These are phyloP conservation scores for Exophiala xenobiotica DNA, from an alignment of 2,329 filamentous ascomycete species.

Conservation along the genomic window DNA sequence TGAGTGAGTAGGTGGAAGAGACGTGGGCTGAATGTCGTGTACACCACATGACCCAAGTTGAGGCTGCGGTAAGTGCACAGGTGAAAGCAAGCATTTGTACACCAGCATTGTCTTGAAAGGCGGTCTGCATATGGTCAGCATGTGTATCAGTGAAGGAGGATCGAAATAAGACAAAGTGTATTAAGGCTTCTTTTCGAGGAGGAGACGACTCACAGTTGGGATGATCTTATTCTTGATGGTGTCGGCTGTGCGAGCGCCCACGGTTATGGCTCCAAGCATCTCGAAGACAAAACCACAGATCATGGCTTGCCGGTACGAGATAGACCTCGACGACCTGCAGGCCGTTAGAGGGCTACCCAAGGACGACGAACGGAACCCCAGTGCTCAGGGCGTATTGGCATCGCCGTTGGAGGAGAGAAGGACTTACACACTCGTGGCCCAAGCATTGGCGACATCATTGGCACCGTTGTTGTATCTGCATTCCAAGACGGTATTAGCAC, in stretches of 20 bases:
- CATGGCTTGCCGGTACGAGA: constrained; percentile 69
- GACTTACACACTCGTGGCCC: constrained; percentile 79
- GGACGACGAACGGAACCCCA: no score
- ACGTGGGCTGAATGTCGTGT: constrained; percentile 71
- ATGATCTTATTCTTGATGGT: constrained; percentile 81
- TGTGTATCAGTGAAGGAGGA: no score
- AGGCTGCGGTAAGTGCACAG: constrained; percentile 63
- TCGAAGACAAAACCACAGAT: constrained; percentile 66
- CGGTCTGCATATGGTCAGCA: no score
- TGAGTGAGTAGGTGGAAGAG: constrained; percentile 70
- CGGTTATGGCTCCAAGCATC: constrained; percentile 64
- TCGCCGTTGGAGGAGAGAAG: no score
- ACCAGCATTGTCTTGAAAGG: constrained; percentile 61
- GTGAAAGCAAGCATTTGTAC: constrained; percentile 69
- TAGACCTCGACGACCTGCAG: constrained; percentile 62
- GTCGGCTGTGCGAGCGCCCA: constrained; percentile 68
- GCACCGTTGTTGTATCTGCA: constrained; percentile 77
- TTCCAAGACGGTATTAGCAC: no score
- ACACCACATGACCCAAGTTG: constrained; percentile 78
- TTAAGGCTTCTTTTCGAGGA: no score
- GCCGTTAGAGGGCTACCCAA: no score
- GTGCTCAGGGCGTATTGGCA: no score
- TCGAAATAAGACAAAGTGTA: no score
- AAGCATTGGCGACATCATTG: constrained; percentile 81
- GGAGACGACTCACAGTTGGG: no score